These are phyloP conservation scores for Ananas comosus DNA, from an alignment of 176 grass and related monocot genomes.

Conservation along the genomic window DNA sequence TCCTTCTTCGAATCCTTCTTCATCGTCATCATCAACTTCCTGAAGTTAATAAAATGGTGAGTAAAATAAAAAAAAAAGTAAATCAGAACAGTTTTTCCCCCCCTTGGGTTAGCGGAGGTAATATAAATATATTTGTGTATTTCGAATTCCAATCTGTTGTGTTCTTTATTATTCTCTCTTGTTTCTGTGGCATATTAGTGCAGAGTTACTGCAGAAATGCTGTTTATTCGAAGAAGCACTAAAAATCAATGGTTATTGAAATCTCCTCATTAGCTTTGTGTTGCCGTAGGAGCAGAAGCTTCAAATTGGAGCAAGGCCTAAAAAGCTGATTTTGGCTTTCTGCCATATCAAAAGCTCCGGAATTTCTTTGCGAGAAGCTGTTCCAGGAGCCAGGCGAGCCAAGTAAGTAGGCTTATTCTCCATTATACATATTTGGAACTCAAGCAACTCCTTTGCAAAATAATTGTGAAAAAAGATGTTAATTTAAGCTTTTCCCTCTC, in stretches of 20 bases:
- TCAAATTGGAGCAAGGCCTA: no score
- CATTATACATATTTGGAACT: not conserved
- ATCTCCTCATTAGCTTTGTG: no score
- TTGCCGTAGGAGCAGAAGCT: no score
- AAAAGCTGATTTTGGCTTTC: no score
- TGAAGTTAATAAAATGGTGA: conserved; percentile 20
- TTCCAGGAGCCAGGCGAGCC: no score
- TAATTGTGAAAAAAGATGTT: not conserved
- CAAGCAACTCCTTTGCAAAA: not conserved
- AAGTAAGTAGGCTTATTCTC: not conserved
- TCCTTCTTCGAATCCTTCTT: conserved; percentile 16
- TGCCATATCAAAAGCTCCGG: no score
- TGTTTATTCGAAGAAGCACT: no score
- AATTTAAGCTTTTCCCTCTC: not conserved
- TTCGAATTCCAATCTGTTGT: not conserved
- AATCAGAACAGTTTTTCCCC: not conserved
- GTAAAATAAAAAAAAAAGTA: conserved; percentile 36
- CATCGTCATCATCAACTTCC: conserved; percentile 23
- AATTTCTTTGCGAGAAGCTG: no score
- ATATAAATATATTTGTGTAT: not conserved
- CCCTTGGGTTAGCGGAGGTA: not conserved
- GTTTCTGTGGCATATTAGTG: not conserved
- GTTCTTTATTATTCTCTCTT: not conserved
- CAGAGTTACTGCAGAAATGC: not conserved
- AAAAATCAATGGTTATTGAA: no score